Conservation (phyloP, 1,284 basidiomycete genomes). For the Ustilago tritici region DNA sequence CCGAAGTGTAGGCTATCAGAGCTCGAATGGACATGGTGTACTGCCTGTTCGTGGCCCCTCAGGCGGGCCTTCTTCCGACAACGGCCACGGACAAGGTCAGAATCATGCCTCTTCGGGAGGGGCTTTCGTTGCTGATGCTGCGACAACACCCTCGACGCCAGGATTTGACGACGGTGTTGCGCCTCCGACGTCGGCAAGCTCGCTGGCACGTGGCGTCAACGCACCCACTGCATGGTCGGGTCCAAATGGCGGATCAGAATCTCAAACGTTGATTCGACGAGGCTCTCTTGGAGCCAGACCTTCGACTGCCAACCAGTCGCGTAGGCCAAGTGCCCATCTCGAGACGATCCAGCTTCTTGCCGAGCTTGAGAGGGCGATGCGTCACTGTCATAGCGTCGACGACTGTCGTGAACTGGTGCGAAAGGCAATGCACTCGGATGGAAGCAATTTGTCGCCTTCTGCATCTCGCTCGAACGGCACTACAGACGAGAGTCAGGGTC, state of each 20-base stretch:
- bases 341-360: slow-evolving; percentile 43
- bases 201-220: slow-evolving; percentile 12
- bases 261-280: slow-evolving; percentile 21
- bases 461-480: slow-evolving; percentile 12
- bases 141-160: slow-evolving; percentile 7
- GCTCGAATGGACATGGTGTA: slow-evolving; percentile 37
- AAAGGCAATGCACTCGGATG: slow-evolving; percentile 51
- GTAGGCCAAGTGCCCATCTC: slow-evolving; percentile 21
- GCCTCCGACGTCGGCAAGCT: slow-evolving; percentile 8
- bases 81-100: slow-evolving; percentile 11
- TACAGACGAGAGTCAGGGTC: slow-evolving; percentile 5
- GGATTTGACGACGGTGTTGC: slow-evolving; percentile 11
- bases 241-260: slow-evolving; percentile 3
- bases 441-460: slow-evolving; percentile 8
- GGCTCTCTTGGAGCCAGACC: slow-evolving; percentile 27
- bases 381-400: slow-evolving; percentile 49
- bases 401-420: slow-evolving; percentile 57
- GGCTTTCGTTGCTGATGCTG: background rate
- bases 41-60: slow-evolving; percentile 16
- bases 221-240: slow-evolving; percentile 40
- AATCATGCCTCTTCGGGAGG: slow-evolving; percentile 3
- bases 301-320: slow-evolving; percentile 15
- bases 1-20: slow-evolving; percentile 39
- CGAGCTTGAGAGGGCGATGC: slow-evolving; percentile 57
- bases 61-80: slow-evolving; percentile 14